These are phyloP conservation scores for Colletotrichum destructivum DNA, from an alignment of 2,329 filamentous ascomycete genomes.

Conservation along the genomic window DNA sequence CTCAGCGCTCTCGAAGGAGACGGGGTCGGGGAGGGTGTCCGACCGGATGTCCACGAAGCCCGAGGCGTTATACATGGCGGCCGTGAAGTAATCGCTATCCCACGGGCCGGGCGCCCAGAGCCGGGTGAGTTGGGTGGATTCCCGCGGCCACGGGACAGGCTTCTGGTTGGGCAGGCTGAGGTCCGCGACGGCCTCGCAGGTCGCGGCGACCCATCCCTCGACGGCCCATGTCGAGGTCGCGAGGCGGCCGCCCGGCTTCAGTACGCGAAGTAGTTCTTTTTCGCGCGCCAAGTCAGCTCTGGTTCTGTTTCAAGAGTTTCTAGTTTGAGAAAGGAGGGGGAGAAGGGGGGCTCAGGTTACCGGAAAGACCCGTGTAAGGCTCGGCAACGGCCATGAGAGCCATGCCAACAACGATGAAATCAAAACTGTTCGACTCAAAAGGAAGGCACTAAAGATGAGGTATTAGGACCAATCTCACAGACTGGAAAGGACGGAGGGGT, in stretches of 20 bases:
- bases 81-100: slow-evolving; percentile 11
- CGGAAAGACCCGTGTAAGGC: slow-evolving; percentile 7
- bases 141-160: slow-evolving; percentile 21
- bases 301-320: no score
- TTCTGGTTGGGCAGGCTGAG: slow-evolving; percentile 5
- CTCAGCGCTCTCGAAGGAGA: background rate
- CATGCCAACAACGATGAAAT: slow-evolving; percentile 15
- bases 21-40: slow-evolving; percentile 19
- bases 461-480: background rate
- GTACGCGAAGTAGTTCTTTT: slow-evolving; percentile 17
- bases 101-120: slow-evolving; percentile 21
- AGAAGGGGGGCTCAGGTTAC: background rate
- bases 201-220: slow-evolving; percentile 24
- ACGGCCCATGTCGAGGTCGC: slow-evolving; percentile 21
- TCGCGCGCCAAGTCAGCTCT: no score
- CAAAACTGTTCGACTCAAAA: slow-evolving; percentile 2
- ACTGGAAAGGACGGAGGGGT: background rate
- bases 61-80: slow-evolving; percentile 16
- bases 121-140: slow-evolving; percentile 12
- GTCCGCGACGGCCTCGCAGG: slow-evolving; percentile 9
- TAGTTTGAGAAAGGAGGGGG: no score
- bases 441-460: background rate
- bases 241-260: slow-evolving; percentile 22
- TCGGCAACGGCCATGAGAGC: slow-evolving; percentile 26
- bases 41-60: slow-evolving; percentile 27